Percentiles rank a stretch among this genome's conserved stretches.
Conservation (phyloP, 192 early-diverging fungal species). For the Coemansia sp. region DNA sequence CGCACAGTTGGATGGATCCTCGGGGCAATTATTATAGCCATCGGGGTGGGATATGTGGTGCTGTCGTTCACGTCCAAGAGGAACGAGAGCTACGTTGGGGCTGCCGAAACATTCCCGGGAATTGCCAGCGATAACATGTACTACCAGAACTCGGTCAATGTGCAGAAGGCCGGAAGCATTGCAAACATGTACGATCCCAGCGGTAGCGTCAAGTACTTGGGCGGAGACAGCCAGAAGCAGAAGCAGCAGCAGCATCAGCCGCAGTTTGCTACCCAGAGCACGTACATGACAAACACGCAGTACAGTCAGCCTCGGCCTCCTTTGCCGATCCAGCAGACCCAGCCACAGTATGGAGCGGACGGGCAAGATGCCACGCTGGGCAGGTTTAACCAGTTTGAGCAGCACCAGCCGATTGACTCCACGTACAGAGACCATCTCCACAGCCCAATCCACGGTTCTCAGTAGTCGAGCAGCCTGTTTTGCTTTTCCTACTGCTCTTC, state of each 20-base stretch:
- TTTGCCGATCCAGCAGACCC: neutral
- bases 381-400: constrained; percentile 8
- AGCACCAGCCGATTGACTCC: constrained; percentile 6
- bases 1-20: constrained; percentile 39
- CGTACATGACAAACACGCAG: constrained; percentile 5
- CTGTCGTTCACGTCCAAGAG: constrained; percentile 42
- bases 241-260: constrained; percentile 5
- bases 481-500: no score
- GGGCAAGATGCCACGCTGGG: neutral
- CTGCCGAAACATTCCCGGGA: neutral
- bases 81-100: constrained; percentile 29
- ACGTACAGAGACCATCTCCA: constrained; percentile 26
- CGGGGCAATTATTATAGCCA: constrained; percentile 40
- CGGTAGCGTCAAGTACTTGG: constrained; percentile 2
- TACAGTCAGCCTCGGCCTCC: constrained; percentile 16
- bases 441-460: constrained; percentile 16
- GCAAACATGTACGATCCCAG: constrained; percentile 3
- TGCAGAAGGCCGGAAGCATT: constrained; percentile 23
- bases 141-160: constrained; percentile 17
- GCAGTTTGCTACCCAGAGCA: constrained; percentile 15
- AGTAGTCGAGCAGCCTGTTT: neutral
- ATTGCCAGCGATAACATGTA: constrained; percentile 14
- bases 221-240: neutral
- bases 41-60: constrained; percentile 37
- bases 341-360: constrained; percentile 11